Percentiles rank a stretch among this genome's conserved stretches.
Evolutionary conservation across 305 asterid genomes (phyloP).

Genomic region (Fraxinus sp.): DNA sequence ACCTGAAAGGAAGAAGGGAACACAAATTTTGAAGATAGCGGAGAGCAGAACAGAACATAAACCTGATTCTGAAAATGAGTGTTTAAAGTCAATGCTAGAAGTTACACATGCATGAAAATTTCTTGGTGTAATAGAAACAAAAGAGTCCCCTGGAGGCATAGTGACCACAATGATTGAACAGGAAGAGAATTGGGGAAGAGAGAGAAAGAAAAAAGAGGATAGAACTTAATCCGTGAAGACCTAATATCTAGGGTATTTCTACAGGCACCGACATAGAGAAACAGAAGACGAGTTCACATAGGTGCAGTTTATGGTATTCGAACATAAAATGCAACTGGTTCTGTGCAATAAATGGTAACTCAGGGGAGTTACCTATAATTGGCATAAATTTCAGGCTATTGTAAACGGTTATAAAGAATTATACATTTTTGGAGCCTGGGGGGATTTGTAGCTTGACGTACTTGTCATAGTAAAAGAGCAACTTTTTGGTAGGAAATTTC

Average conservation of each 20-base stretch:
- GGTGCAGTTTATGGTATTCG: background rate
- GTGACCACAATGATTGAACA: background rate
- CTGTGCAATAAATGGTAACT: conserved; percentile 5
- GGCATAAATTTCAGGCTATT: conserved; percentile 2
- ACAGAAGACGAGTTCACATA: background rate
- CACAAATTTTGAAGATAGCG: background rate
- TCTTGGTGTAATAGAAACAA: background rate
- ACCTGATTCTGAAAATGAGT: background rate
- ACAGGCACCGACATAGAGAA: conserved; percentile 6
- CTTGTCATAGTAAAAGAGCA: conserved; percentile 72
- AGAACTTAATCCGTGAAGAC: background rate
- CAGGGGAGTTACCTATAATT: background rate
- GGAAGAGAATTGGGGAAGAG: background rate
- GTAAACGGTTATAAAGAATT: background rate
- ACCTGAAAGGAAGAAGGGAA: background rate
- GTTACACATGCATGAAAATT: background rate
- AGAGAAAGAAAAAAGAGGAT: background rate
- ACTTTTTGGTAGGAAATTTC: conserved; percentile 75
- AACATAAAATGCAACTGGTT: background rate
- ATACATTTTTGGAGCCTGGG: background rate
- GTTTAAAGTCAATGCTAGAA: background rate
- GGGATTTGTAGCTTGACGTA: conserved; percentile 41
- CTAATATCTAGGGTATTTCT: conserved; percentile 9
- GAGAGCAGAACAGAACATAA: background rate
- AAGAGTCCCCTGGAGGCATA: background rate